phyloP scores from a whole-genome alignment of 2,329 filamentous ascomycete genomes.

The Talaromyces marneffei region DNA sequence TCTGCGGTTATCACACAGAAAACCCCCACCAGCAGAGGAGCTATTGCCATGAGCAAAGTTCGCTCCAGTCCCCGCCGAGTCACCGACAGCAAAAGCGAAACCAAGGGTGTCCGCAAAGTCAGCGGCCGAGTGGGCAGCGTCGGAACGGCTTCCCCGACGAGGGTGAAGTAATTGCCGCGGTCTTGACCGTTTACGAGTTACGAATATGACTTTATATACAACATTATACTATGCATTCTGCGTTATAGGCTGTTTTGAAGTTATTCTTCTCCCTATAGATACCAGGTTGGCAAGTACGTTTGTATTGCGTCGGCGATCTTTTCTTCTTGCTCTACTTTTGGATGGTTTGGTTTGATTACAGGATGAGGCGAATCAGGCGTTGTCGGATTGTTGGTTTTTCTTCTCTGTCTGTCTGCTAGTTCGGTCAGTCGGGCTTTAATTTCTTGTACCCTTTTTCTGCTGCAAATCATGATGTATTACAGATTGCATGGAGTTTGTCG shows the following conservation, averaged over 20 bases:
- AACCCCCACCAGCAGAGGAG: conserved; percentile 49
- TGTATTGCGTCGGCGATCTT: neutral
- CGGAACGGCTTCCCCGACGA: conserved; percentile 25
- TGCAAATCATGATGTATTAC: neutral
- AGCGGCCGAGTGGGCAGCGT: conserved; percentile 44
- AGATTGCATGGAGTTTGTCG: conserved; percentile 9
- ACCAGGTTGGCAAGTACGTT: neutral
- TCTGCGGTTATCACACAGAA: conserved; percentile 34
- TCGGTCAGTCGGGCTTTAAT: neutral
- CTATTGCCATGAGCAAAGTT: conserved; percentile 57
- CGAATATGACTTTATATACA: conserved; percentile 12
- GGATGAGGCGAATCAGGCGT: neutral
- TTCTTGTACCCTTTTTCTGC: conserved; percentile 4
- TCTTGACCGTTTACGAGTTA: conserved; percentile 2
- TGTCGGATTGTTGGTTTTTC: neutral
- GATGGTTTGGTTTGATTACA: neutral
- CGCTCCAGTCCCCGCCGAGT: conserved; percentile 49
- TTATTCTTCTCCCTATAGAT: conserved; percentile 13
- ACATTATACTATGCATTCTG: conserved; percentile 9
- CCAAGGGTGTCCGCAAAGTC: conserved; percentile 40
- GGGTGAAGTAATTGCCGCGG: conserved; percentile 22
- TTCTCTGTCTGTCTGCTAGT: neutral
- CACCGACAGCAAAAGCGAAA: conserved; percentile 35
- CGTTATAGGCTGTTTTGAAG: conserved; percentile 7
- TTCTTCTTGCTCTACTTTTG: neutral